A percentile compares a stretch with the other conserved stretches of the same genome.
These are phyloP conservation scores for Schizothecium vesticola DNA, from an alignment of 495 filamentous ascomycete genomes.

Conservation along the genomic window DNA sequence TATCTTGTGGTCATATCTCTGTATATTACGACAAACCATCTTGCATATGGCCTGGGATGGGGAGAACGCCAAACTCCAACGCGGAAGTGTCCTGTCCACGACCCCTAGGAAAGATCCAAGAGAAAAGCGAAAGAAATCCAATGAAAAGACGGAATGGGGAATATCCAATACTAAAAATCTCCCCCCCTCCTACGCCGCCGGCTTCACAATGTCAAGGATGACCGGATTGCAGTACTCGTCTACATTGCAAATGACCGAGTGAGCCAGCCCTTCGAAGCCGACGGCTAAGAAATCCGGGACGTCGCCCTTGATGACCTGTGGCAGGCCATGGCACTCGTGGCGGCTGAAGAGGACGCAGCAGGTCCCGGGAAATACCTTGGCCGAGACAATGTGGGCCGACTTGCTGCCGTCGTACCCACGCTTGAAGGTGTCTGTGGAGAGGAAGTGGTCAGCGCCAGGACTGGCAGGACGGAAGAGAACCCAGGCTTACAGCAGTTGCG, in stretches of 20 bases:
- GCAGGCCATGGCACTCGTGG: slow-evolving; percentile 14
- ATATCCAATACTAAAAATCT: background rate
- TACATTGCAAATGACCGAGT: slow-evolving; percentile 18
- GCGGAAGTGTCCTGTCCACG: background rate
- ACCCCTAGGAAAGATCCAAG: background rate
- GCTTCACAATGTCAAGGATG: background rate
- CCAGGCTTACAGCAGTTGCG: slow-evolving; percentile 7
- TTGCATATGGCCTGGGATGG: too few relatives aligned
- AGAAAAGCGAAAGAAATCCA: background rate
- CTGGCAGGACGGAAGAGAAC: background rate
- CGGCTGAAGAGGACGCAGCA: slow-evolving; percentile 20
- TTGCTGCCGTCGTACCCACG: slow-evolving; percentile 12
- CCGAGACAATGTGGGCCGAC: slow-evolving; percentile 12
- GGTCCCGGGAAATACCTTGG: slow-evolving; percentile 6
- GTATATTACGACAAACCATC: too few relatives aligned
- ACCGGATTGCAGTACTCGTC: slow-evolving; percentile 13
- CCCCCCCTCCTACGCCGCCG: background rate
- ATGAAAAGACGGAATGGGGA: background rate
- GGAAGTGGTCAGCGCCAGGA: background rate
- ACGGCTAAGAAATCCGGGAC: slow-evolving; percentile 1
- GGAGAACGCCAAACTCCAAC: background rate
- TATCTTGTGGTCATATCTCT: too few relatives aligned
- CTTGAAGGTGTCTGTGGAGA: slow-evolving; percentile 9
- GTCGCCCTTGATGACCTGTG: slow-evolving; percentile 18
- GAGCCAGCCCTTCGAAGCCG: slow-evolving; percentile 9